A percentile compares a stretch with the other conserved stretches of the same genome.
These are phyloP conservation scores for Cyclotella sp. DNA, from an alignment of 108 stramenopile genomes.

Conservation along the genomic window DNA sequence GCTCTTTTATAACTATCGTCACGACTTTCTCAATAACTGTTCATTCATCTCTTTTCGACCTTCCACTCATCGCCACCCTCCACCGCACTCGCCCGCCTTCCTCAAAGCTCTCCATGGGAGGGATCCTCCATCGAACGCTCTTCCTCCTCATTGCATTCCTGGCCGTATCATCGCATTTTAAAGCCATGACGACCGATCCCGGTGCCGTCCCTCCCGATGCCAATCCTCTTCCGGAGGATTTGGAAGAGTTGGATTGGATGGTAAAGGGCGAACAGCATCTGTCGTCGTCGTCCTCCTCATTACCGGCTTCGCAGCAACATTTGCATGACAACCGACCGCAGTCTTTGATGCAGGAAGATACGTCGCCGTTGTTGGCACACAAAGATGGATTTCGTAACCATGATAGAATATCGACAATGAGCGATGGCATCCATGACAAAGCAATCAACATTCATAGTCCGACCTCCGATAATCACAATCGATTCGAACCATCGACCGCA, in stretches of 20 bases:
- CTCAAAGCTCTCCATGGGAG: constrained; percentile 50
- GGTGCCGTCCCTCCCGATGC: constrained; percentile 91
- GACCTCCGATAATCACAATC: not conserved
- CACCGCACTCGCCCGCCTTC: not conserved
- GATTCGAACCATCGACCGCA: not conserved
- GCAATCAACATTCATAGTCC: not conserved
- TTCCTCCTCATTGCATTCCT: constrained; percentile 69
- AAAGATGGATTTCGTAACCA: not conserved
- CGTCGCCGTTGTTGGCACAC: not conserved
- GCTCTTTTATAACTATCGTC: not conserved
- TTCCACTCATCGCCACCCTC: not conserved
- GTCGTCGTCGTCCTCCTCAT: not conserved
- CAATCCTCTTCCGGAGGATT: constrained; percentile 53
- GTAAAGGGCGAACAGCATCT: constrained; percentile 38
- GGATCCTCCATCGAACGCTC: constrained; percentile 62
- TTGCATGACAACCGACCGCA: not conserved
- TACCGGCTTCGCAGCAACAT: not conserved
- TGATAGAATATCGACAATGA: not conserved
- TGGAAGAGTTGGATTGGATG: constrained; percentile 34
- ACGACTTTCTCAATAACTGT: not conserved
- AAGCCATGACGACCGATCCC: constrained; percentile 94
- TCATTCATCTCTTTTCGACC: not conserved
- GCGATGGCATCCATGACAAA: not conserved
- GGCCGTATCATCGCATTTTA: constrained; percentile 76
- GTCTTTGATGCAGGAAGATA: constrained; percentile 33